Base-by-base conservation (phyloP, 306 rosid genomes). In the Vigna reflexopilosa region DNA sequence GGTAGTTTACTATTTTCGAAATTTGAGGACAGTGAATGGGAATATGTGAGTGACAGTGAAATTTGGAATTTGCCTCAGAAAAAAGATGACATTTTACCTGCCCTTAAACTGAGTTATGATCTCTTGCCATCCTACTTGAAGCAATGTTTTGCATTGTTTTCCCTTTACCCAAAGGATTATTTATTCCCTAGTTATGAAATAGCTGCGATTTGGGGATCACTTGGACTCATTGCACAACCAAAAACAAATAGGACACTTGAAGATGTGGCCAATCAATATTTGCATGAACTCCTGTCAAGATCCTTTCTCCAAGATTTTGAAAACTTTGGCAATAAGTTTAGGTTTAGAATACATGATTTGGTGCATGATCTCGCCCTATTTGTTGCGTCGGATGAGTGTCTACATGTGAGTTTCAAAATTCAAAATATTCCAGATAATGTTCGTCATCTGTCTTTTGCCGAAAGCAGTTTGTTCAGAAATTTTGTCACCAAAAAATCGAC, bases 81-180 rank as follows among this genome's bases (percentile, higher is more conserved):
- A 9, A 2, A 67, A 1, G 42, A 32, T 0, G 81, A 44, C 57
- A 82, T 84, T 12, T 57, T 82, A 11, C 86, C 79, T 6, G 85
- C 74, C 2, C 32, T 87, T 0, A 76, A 56, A 38, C 24, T 84
- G 14, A 87, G 88, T 52, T 87, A 79, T 22, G 80, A 82, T 84
- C 76, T 62, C 12, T 26, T 84, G 76, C 80, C 90, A 0, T 61
- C 28, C 3, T 55, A 77, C 38, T 61, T 84, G 48, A 86, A 52
- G 5, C 57, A 12, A 44, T 83, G 90, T 10, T 82, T 87, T 76
- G 77, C 83, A 15, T 56, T 42, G 11, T 84, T 77, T 13, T 70
- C 75, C 1, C 70, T 82, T 19, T 82, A 5, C 4, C 63, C 77
- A 32, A 77, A 63, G 58, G 79, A 76, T 44, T 11, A 6, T 48